Evolutionary conservation across 2,329 filamentous ascomycete species (phyloP).

Genomic region (Herpotrichia juniperi): DNA sequence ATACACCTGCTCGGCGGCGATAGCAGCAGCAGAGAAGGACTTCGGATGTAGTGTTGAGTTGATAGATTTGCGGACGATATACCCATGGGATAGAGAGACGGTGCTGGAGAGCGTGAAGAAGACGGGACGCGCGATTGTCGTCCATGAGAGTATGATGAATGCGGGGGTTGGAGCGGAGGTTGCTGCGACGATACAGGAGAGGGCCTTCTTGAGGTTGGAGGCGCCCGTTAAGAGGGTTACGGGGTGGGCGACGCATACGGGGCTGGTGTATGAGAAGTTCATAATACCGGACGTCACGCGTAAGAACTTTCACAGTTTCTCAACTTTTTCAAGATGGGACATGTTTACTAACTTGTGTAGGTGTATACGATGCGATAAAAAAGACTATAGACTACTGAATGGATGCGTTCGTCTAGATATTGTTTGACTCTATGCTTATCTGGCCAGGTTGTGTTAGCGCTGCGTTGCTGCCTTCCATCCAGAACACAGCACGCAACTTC

Average conservation of each 20-base stretch:
- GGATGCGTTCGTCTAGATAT: neutral
- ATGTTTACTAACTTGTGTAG: slow-evolving; percentile 23
- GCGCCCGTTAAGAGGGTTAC: slow-evolving; percentile 84
- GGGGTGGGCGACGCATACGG: slow-evolving; percentile 87
- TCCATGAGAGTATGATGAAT: slow-evolving; percentile 92
- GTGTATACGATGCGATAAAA: slow-evolving; percentile 58
- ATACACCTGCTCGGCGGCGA: slow-evolving; percentile 80
- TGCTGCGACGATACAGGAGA: slow-evolving; percentile 85
- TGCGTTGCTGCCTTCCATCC: neutral
- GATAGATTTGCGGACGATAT: slow-evolving; percentile 86
- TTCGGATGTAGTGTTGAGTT: slow-evolving; percentile 80
- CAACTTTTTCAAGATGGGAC: neutral
- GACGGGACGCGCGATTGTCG: slow-evolving; percentile 84
- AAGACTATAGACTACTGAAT: slow-evolving; percentile 52
- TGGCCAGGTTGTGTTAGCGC: neutral
- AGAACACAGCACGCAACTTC: too few relatives aligned
- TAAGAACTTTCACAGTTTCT: slow-evolving; percentile 58
- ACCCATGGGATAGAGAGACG: slow-evolving; percentile 87
- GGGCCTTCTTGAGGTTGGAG: slow-evolving; percentile 82
- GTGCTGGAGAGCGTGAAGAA: slow-evolving; percentile 83
- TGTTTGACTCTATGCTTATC: neutral
- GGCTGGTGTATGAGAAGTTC: slow-evolving; percentile 73
- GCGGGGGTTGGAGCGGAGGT: slow-evolving; percentile 89
- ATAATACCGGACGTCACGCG: slow-evolving; percentile 83
- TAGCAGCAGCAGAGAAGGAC: slow-evolving; percentile 76